Percentiles rank a stretch among this genome's conserved stretches.
phyloP scores from a whole-genome alignment of 371 early-diverging fungal genomes.

The Rhizopus delemar region DNA sequence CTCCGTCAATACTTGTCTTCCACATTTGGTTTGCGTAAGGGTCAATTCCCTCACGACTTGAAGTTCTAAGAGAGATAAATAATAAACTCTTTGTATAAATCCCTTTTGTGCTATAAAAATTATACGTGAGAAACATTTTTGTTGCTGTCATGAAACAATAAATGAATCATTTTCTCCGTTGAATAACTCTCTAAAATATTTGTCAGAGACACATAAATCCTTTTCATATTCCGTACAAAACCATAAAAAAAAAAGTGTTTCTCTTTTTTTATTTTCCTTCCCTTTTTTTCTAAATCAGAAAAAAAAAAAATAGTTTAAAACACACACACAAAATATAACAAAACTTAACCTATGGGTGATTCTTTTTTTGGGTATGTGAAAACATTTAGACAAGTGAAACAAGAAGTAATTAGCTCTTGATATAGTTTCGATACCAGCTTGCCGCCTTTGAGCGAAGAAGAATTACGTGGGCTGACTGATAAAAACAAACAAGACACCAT shows the following conservation, averaged over 20 bases:
- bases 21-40: conserved; percentile 89
- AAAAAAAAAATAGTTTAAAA: not conserved
- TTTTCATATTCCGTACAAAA: not conserved
- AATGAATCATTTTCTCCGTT: not conserved
- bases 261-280: conserved; percentile 2
- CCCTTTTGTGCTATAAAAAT: conserved; percentile 15
- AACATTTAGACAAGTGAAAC: conserved; percentile 1
- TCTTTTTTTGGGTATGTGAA: conserved; percentile 55
- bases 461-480: conserved; percentile 40
- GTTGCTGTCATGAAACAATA: conserved; percentile 69
- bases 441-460: conserved; percentile 56
- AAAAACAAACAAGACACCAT: conserved; percentile 25
- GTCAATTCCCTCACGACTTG: conserved; percentile 92
- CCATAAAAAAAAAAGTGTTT: not conserved
- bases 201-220: too few species aligned
- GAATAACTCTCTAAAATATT: too few species aligned
- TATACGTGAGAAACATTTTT: not conserved
- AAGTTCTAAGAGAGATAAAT: conserved; percentile 72
- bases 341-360: conserved; percentile 40
- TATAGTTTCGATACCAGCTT: conserved; percentile 61
- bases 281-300: not conserved
- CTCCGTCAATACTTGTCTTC: conserved; percentile 85
- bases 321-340: not conserved
- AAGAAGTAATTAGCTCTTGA: conserved; percentile 11
- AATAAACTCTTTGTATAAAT: too few species aligned